phyloP scores from a whole-genome alignment of 2,329 filamentous ascomycete species.

The Aureobasidium sp. region DNA sequence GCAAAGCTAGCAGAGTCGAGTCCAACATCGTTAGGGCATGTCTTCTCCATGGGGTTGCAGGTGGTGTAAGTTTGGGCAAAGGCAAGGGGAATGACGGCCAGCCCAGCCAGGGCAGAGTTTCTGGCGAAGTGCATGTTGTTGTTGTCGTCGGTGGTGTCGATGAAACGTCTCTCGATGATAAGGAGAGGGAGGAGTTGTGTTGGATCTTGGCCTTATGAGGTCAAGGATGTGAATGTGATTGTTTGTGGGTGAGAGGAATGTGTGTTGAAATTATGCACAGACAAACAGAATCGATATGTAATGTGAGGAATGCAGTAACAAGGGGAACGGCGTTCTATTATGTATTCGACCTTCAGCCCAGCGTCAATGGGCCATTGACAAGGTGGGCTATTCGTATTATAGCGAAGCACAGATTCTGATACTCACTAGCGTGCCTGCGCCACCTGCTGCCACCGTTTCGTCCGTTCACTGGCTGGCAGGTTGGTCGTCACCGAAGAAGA shows the following conservation, averaged over 20 bases:
- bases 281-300: neutral
- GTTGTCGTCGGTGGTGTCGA: neutral
- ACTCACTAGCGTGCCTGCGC: slow-evolving; percentile 10
- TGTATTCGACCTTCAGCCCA: neutral
- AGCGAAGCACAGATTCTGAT: slow-evolving; percentile 11
- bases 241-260: slow-evolving; percentile 8
- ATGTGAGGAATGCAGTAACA: slow-evolving; percentile 6
- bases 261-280: neutral
- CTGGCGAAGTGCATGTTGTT: slow-evolving; percentile 25
- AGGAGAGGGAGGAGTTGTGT: neutral
- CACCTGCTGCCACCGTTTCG: slow-evolving; percentile 8
- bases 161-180: neutral
- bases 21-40: slow-evolving; percentile 63
- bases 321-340: slow-evolving; percentile 8
- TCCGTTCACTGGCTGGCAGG: slow-evolving; percentile 1
- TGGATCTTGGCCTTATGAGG: slow-evolving; percentile 1
- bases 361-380: neutral
- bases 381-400: slow-evolving; percentile 7
- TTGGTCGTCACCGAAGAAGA: slow-evolving; percentile 7
- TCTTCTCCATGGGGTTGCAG: slow-evolving; percentile 68
- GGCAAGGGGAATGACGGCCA: slow-evolving; percentile 37
- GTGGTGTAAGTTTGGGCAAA: slow-evolving; percentile 65
- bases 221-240: neutral
- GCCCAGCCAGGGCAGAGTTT: slow-evolving; percentile 26
- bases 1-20: slow-evolving; percentile 50